Evolutionary conservation across 2,329 filamentous ascomycete species (phyloP), one percentile per base, ranked within the genome.

Genomic region (Chrysoporthe austroafricana): DNA sequence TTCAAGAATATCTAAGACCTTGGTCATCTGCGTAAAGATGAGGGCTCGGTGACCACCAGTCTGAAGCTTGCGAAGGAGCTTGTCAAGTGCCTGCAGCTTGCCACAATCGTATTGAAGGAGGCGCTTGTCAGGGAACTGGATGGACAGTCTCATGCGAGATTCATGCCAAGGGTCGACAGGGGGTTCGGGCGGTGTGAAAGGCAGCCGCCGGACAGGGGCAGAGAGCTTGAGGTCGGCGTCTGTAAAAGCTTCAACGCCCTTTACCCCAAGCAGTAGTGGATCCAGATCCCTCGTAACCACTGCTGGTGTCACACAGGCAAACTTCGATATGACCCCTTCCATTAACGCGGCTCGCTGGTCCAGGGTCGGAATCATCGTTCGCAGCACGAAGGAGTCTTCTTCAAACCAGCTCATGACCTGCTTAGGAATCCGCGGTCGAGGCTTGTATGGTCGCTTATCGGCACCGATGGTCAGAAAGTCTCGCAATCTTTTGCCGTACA

Each of bases 11-110:
- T 99, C 95, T 21, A 99, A 85, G 58, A 98, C 96, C 77, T 97
- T 97, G 59, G 96, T 98, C 96, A 99, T 99, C 76, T 99, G 96
- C 0, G 96, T 98, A 79, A 99, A 99, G 77, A 99, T 99, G 62
- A 99, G 84, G 11, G 94, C 96, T 8, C 96, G 92, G 75, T 98
- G 96, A 1, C 94, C 94, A 50, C 93, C 94, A 2, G 92, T 88
- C 79, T 98, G 94, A 8, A 99, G 85, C 70, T 91, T 90, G 11
- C 96, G 91, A 16, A 99, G 85, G 1, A 99, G 85, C 69, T 90
- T 90, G 74, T 96, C 96, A 18, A 99, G 86, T 21, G 91, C 90
- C 75, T 99, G 96, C 3, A 99, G 86, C 78, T 99, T 99, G 73
- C 96, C 96, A 75, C 96, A 98, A 79, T 99, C 96, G 77, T 97